Evolutionary conservation across 1,284 basidiomycete genomes (phyloP).

Genomic region (Moniliophthora roreri): DNA sequence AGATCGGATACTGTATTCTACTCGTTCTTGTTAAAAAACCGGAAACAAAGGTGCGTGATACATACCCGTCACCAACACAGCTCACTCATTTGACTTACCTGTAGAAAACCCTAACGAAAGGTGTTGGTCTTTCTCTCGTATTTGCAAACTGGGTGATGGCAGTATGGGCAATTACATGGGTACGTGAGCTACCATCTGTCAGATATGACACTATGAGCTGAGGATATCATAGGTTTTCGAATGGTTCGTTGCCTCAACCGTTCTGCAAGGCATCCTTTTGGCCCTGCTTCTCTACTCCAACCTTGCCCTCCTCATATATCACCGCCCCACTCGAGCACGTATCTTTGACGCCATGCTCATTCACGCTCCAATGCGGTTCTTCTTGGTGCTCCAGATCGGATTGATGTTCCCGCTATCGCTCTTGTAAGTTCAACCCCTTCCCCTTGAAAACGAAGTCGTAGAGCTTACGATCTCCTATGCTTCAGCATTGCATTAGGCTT

Average conservation of each 20-base stretch:
- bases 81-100: conserved; percentile 3
- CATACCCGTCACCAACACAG: background rate
- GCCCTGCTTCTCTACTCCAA: conserved; percentile 67
- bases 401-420: conserved; percentile 50
- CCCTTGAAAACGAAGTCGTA: too few species aligned
- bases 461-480: background rate
- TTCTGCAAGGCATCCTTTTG: conserved; percentile 60
- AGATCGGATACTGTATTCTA: conserved; percentile 81
- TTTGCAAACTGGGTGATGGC: conserved; percentile 83
- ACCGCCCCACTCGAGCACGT: conserved; percentile 53
- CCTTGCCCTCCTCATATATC: conserved; percentile 63
- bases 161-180: conserved; percentile 82
- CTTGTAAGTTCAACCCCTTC: conserved; percentile 31
- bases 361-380: conserved; percentile 72
- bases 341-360: conserved; percentile 69
- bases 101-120: conserved; percentile 68
- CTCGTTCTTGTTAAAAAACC: conserved; percentile 69
- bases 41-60: conserved; percentile 70
- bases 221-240: conserved; percentile 46
- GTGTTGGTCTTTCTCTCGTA: conserved; percentile 77
- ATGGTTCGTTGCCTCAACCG: conserved; percentile 59
- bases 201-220: background rate
- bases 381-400: conserved; percentile 56
- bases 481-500: conserved; percentile 59
- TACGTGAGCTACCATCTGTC: conserved; percentile 30